A percentile compares a stretch with the other conserved stretches of the same genome.
phyloP scores from a whole-genome alignment of 2,329 filamentous ascomycete species.

The Onygenales sp. region DNA sequence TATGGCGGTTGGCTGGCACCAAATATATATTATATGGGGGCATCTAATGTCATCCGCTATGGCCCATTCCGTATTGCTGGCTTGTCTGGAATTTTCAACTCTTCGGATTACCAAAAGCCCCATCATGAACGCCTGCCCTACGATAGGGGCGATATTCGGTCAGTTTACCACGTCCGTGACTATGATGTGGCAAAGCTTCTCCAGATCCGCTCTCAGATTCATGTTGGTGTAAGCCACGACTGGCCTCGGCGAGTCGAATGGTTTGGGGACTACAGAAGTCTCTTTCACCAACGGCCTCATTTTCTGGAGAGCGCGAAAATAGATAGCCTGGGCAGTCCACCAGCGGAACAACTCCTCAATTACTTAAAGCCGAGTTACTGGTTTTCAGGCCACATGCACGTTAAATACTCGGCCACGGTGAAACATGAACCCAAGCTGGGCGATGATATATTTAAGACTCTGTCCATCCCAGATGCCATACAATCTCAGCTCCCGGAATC shows the following conservation, averaged over 20 bases:
- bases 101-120: slow-evolving; percentile 69
- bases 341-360: slow-evolving; percentile 71
- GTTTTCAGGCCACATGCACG: slow-evolving; percentile 90
- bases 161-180: slow-evolving; percentile 82
- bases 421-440: slow-evolving; percentile 25
- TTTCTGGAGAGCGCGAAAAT: slow-evolving; percentile 67
- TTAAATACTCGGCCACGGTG: slow-evolving; percentile 64
- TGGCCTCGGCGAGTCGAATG: slow-evolving; percentile 82
- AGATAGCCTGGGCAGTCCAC: slow-evolving; percentile 67
- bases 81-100: slow-evolving; percentile 90
- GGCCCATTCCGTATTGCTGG: slow-evolving; percentile 79
- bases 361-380: slow-evolving; percentile 72
- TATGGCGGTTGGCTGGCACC: slow-evolving; percentile 96
- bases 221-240: slow-evolving; percentile 86
- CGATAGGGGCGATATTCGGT: slow-evolving; percentile 61
- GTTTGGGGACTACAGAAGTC: slow-evolving; percentile 55
- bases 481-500: background rate
- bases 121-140: slow-evolving; percentile 85
- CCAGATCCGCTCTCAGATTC: slow-evolving; percentile 70
- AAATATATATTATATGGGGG: slow-evolving; percentile 93
- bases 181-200: slow-evolving; percentile 80
- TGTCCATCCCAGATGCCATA: background rate
- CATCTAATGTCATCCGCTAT: slow-evolving; percentile 78
- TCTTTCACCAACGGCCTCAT: slow-evolving; percentile 65
- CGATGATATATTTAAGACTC: background rate